These are phyloP conservation scores for Vaccinium vitisidaea DNA, from an alignment of 148 eudicot species.

Conservation along the genomic window DNA sequence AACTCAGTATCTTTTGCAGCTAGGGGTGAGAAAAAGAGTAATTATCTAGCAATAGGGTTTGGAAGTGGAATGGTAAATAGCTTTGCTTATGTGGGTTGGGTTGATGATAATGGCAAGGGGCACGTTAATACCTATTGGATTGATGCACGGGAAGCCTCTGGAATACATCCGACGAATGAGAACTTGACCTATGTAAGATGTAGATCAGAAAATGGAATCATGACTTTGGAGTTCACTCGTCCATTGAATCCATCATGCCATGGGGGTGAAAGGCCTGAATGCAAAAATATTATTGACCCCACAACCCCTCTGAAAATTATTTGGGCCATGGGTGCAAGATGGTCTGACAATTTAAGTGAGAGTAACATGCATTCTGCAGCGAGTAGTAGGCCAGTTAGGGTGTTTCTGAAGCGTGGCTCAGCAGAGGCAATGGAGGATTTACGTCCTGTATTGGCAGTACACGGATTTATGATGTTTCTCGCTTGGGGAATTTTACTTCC, in stretches of 20 bases:
- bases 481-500: slow-evolving; percentile 96
- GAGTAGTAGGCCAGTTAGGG: slow-evolving; percentile 74
- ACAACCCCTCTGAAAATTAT: slow-evolving; percentile 76
- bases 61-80: slow-evolving; percentile 86
- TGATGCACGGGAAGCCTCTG: slow-evolving; percentile 66
- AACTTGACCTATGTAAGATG: slow-evolving; percentile 84
- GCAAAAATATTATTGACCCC: slow-evolving; percentile 78
- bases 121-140: slow-evolving; percentile 77
- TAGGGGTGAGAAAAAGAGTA: slow-evolving; percentile 87
- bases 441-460: slow-evolving; percentile 85
- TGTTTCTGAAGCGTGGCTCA: slow-evolving; percentile 75
- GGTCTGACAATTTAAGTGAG: slow-evolving; percentile 76
- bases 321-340: slow-evolving; percentile 94
- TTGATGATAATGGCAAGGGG: slow-evolving; percentile 72
- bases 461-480: slow-evolving; percentile 97
- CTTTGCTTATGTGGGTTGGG: slow-evolving; percentile 92
- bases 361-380: slow-evolving; percentile 83
- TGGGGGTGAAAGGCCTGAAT: slow-evolving; percentile 60
- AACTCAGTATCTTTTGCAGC: slow-evolving; percentile 81
- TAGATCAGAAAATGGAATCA: slow-evolving; percentile 89
- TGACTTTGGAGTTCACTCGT: slow-evolving; percentile 91
- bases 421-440: slow-evolving; percentile 89
- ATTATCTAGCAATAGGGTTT: slow-evolving; percentile 86
- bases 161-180: slow-evolving; percentile 71
- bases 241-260: slow-evolving; percentile 71